A percentile compares a stretch with the other conserved stretches of the same genome.
These are phyloP conservation scores for Neonectria sp. DNA, from an alignment of 2,329 filamentous ascomycete genomes.

Conservation along the genomic window DNA sequence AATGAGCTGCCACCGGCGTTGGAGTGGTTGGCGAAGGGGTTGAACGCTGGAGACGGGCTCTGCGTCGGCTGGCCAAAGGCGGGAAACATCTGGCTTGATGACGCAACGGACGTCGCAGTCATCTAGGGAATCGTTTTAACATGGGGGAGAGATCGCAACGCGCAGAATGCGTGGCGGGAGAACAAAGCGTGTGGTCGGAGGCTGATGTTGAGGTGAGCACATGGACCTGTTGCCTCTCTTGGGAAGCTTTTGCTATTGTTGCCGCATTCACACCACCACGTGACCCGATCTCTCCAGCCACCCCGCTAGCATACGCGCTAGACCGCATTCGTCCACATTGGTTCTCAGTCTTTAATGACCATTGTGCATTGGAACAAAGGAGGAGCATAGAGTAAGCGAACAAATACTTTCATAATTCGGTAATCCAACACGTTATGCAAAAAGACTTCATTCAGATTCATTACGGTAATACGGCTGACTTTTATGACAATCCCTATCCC, in stretches of 20 bases:
- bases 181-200: constrained; percentile 30
- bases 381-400: background rate
- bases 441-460: constrained; percentile 35
- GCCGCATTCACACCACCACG: constrained; percentile 35
- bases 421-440: constrained; percentile 13
- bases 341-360: background rate
- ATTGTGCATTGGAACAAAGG: background rate
- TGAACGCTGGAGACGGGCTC: constrained; percentile 53
- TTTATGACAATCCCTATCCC: constrained; percentile 9
- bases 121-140: constrained; percentile 52
- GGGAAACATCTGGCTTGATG: constrained; percentile 58
- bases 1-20: constrained; percentile 48
- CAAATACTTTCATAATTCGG: constrained; percentile 22
- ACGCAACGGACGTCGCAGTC: constrained; percentile 59
- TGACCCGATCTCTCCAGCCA: constrained; percentile 31
- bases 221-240: constrained; percentile 32
- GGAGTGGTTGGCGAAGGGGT: constrained; percentile 53
- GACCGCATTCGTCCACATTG: background rate
- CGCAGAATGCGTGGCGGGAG: constrained; percentile 33
- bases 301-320: background rate
- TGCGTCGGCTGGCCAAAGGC: constrained; percentile 54
- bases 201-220: constrained; percentile 36
- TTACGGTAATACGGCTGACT: constrained; percentile 15
- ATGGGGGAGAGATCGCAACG: constrained; percentile 48
- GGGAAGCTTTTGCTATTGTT: constrained; percentile 40